phyloP scores from a whole-genome alignment of 1,284 basidiomycete genomes.

The Tilletiopsis washingtonensis region DNA sequence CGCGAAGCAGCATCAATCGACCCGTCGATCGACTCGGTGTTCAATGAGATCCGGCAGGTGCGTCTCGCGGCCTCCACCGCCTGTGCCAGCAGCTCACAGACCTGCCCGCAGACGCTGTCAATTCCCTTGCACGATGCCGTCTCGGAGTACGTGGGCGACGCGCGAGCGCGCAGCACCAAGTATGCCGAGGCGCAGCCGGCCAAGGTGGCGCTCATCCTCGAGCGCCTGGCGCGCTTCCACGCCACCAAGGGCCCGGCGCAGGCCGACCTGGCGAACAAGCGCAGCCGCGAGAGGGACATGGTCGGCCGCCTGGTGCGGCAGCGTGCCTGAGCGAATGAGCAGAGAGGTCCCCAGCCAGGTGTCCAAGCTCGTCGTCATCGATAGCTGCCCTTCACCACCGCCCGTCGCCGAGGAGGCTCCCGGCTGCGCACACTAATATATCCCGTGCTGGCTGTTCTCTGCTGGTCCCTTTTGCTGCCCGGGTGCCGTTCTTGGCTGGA shows the following conservation, averaged over 20 bases:
- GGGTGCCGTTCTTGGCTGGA: no score
- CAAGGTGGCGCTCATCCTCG: constrained; percentile 19
- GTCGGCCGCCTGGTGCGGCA: constrained; percentile 15
- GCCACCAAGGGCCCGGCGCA: constrained; percentile 1
- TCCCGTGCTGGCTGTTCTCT: no score
- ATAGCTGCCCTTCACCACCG: no score
- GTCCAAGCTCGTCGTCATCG: no score
- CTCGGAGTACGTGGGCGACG: neutral
- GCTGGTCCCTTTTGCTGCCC: no score
- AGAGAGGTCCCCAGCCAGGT: no score
- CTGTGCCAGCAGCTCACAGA: neutral
- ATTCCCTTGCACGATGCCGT: constrained; percentile 3
- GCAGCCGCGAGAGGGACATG: constrained; percentile 16
- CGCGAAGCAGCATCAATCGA: neutral
- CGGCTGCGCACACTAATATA: no score
- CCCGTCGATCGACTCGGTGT: neutral
- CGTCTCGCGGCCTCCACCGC: neutral
- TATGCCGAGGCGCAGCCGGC: constrained; percentile 17
- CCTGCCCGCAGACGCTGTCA: constrained; percentile 8
- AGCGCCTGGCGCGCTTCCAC: constrained; percentile 16
- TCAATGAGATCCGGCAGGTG: constrained; percentile 3
- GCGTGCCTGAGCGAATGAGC: no score
- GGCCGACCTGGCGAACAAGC: constrained; percentile 7
- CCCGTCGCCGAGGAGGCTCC: no score
- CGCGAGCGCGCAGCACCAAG: constrained; percentile 2